Conservation (phyloP, 208 protist species). For the Polymyxa betae region DNA sequence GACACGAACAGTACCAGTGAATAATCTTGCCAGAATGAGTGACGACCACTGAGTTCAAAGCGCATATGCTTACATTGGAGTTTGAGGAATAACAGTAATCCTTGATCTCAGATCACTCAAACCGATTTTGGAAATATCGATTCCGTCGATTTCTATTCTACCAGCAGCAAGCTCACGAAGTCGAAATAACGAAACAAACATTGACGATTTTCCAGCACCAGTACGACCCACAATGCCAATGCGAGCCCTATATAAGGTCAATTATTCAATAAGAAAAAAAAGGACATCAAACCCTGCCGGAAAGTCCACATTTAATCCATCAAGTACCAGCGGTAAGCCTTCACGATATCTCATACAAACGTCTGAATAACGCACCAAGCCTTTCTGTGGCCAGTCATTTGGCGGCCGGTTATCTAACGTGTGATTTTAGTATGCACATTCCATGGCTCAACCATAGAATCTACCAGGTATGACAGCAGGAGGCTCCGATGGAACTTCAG, state of each 20-base stretch:
- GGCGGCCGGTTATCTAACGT: conserved; percentile 39
- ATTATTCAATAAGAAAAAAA: background rate
- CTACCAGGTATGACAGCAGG: conserved; percentile 9
- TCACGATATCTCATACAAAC: conserved; percentile 68
- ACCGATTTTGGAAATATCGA: conserved; percentile 54
- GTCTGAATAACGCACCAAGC: conserved; percentile 67
- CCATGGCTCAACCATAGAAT: background rate
- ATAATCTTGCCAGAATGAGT: conserved; percentile 73
- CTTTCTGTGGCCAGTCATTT: conserved; percentile 69
- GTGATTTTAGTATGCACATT: background rate
- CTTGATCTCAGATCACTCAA: conserved; percentile 49
- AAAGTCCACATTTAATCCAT: conserved; percentile 67
- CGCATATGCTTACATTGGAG: conserved; percentile 46
- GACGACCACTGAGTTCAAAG: background rate
- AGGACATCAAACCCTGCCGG: background rate
- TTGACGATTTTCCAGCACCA: conserved; percentile 78
- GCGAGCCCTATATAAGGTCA: conserved; percentile 66
- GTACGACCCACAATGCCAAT: conserved; percentile 85
- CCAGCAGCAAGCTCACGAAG: conserved; percentile 80
- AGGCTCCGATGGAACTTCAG: conserved; percentile 61
- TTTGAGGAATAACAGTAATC: conserved; percentile 66
- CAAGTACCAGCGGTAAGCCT: conserved; percentile 56
- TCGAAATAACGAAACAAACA: conserved; percentile 79
- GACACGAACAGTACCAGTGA: conserved; percentile 67
- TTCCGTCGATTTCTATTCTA: conserved; percentile 59